Evolutionary conservation across 331 rosid genomes (phyloP), one percentile per base, ranked within the genome.

Genomic region (Ulmus americana): DNA sequence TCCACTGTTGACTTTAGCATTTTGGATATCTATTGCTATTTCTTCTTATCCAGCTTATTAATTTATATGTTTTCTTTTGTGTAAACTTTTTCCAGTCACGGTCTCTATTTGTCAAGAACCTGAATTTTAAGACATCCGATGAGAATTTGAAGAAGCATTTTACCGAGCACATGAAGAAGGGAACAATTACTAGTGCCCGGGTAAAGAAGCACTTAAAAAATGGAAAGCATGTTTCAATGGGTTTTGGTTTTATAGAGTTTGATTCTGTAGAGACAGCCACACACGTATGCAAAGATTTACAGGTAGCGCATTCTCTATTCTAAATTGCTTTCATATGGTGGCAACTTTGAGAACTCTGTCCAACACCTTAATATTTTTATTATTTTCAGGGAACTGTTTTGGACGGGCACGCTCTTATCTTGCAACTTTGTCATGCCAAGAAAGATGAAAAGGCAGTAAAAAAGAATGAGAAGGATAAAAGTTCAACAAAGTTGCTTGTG

Each of bases 61-160:
- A 52, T 61, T 0, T 44, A 28, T 28, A 28, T 39, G 0, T 51
- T 35, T 62, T 13, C 60, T 55, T 55, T 55, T 39, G 45, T 70
- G 39, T 42, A 6, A 18, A 55, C 39, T 5, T 58, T 51, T 53
- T 64, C 62, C 81, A 84, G 91, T 87, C 95, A 13, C 90, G 91
- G 67, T 83, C 99, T 60, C 79, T 94, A 61, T 94, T 77, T 75
- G 97, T 94, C 84, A 90, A 94, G 97, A 94, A 94, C 67, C 85
- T 94, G 74, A 94, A 87, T 74, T 94, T 94, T 74, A 85, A 73
- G 83, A 87, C 97, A 6, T 64, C 91, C 1, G 95, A 85, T 11
- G 87, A 87, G 74, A 69, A 77, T 70, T 80, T 94, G 82, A 83
- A 67, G 70, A 74, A 80, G 54, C 91, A 90, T 82, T 82, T 94